These are phyloP conservation scores for Aspergillus uvarum DNA, from an alignment of 2,329 filamentous ascomycete species.

Conservation along the genomic window DNA sequence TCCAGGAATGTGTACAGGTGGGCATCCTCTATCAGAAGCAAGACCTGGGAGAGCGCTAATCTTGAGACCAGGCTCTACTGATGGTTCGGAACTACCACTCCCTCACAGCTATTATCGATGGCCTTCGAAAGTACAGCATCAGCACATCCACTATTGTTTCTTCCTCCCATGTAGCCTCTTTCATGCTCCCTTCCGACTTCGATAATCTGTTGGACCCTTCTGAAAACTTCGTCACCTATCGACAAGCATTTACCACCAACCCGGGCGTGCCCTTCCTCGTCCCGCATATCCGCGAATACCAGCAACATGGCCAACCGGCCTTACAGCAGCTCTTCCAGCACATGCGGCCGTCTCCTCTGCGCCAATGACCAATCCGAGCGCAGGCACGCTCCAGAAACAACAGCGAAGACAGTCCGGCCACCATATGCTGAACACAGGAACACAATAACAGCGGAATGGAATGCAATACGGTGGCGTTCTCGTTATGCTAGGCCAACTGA, in stretches of 20 bases:
- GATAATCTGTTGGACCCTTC: conserved; percentile 29
- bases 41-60: neutral
- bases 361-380: neutral
- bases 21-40: conserved; percentile 7
- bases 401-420: neutral
- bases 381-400: neutral
- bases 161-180: conserved; percentile 17
- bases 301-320: conserved; percentile 26
- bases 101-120: conserved; percentile 37
- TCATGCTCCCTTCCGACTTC: conserved; percentile 26
- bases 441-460: neutral
- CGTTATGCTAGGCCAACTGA: neutral
- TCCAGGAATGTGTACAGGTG: conserved; percentile 39
- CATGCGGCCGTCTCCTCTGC: conserved; percentile 19
- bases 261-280: conserved; percentile 42
- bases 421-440: no score
- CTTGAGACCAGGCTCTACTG: conserved; percentile 29
- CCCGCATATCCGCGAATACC: conserved; percentile 38
- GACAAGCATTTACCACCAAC: conserved; percentile 30
- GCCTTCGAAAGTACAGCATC: conserved; percentile 36
- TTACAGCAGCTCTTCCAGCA: conserved; percentile 32
- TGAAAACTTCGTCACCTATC: conserved; percentile 39
- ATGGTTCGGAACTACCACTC: conserved; percentile 38
- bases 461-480: neutral
- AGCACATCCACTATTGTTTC: conserved; percentile 19